Base-by-base conservation (phyloP, 2,329 filamentous ascomycete species). In the Penicillium vulpinum region DNA sequence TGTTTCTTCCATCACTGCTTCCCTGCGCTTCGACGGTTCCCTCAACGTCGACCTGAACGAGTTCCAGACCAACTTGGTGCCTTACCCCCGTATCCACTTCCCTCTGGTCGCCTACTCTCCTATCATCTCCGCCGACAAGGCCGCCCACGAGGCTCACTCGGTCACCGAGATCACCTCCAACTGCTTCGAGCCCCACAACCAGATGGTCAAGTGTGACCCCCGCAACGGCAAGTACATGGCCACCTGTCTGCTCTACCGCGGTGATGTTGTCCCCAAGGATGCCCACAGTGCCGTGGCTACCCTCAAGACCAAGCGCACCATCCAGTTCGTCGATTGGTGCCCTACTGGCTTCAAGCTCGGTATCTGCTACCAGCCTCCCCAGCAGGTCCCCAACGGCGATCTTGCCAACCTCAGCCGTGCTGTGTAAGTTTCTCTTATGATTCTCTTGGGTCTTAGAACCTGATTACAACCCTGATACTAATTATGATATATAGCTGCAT, bases 201-300 rank as follows among this genome's bases (percentile, higher is more conserved):
- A 99, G 88, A 99, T 99, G 93, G 93, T 99, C 78, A 96, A 96
- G 86, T 99, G 93, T 76, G 94, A 99, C 78, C 93, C 93, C 69
- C 92, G 92, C 74, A 92, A 95, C 79, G 93, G 93, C 80, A 99
- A 99, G 86, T 99, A 99, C 87, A 99, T 99, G 93, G 93, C 93
- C 65, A 97, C 92, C 71, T 97, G 92, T 80, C 80, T 99, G 80
- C 83, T 99, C 77, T 99, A 99, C 87, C 93, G 93, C 77, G 94
- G 93, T 78, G 94, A 97, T 73, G 93, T 99, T 70, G 94, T 97
- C 62, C 91, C 93, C 80, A 95, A 96, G 82, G 93, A 97, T 73
- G 90, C 91, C 67, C 91, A 97, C 83, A 86, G 82, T 59, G 93
- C 94, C 65, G 92, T 97, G 68, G 92, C 93, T 62, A 92, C 90